These are phyloP conservation scores for Penicillium desertorum DNA, from an alignment of 495 filamentous ascomycete species.

Conservation along the genomic window DNA sequence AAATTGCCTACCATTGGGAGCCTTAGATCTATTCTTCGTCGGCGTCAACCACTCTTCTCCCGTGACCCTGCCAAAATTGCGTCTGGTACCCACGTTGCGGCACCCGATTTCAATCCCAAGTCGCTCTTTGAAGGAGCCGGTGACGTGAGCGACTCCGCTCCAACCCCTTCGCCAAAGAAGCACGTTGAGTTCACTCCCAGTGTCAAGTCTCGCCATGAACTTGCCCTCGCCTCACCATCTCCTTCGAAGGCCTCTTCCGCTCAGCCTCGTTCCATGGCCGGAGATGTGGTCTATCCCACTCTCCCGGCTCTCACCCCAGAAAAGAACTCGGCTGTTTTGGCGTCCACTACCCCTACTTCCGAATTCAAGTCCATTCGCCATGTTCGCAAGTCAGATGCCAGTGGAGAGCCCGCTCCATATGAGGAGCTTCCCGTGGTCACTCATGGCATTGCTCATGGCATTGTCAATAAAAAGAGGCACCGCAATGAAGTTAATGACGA, in stretches of 20 bases:
- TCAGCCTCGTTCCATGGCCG: conserved; percentile 23
- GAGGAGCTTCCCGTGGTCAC: conserved; percentile 51
- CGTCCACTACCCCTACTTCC: conserved; percentile 2
- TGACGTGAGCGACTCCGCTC: conserved; percentile 29
- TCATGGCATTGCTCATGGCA: conserved; percentile 72
- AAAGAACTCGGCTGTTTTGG: conserved; percentile 16
- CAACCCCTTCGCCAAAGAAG: conserved; percentile 53
- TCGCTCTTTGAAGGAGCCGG: conserved; percentile 41
- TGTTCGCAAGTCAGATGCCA: conserved; percentile 35
- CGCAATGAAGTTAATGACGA: conserved; percentile 50
- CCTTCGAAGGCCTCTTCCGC: conserved; percentile 44
- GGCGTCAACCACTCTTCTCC: conserved; percentile 60
- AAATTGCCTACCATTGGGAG: conserved; percentile 42
- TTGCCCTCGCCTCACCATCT: conserved; percentile 41
- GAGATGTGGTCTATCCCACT: conserved; percentile 45
- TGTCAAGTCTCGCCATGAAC: conserved; percentile 45
- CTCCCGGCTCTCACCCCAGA: conserved; percentile 44
- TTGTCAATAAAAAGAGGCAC: conserved; percentile 71
- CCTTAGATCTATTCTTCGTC: conserved; percentile 63
- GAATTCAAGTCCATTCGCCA: conserved; percentile 37
- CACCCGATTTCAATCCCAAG: conserved; percentile 48
- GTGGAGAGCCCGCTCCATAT: conserved; percentile 15
- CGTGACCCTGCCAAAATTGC: conserved; percentile 60
- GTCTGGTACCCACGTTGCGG: conserved; percentile 57
- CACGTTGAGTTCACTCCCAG: conserved; percentile 61